Evolutionary conservation across 257 asterid species (phyloP).

Genomic region (Nemophila menziesii): DNA sequence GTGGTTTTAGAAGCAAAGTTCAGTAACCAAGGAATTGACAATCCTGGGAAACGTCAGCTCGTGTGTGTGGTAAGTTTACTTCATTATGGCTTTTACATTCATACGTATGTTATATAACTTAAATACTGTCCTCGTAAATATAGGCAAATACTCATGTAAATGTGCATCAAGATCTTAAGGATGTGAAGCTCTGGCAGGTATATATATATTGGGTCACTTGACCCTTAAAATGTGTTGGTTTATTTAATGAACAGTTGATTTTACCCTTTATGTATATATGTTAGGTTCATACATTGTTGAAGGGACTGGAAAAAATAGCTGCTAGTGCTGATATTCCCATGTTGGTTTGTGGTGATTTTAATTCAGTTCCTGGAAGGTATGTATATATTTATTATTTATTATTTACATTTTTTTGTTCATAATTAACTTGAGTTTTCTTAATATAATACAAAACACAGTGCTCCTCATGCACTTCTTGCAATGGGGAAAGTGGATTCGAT

Average conservation of each 20-base stretch:
- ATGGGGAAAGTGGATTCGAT: conserved; percentile 90
- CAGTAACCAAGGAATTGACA: conserved; percentile 65
- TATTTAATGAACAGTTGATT: conserved; percentile 11
- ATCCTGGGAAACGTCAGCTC: conserved; percentile 85
- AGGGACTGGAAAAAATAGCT: conserved; percentile 95
- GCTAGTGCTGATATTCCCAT: conserved; percentile 89
- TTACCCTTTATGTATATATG: conserved; percentile 8
- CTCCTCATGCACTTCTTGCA: conserved; percentile 94
- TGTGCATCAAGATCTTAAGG: conserved; percentile 78
- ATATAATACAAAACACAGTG: conserved; percentile 47
- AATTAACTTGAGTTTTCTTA: neutral
- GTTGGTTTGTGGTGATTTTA: conserved; percentile 97
- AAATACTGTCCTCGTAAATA: conserved; percentile 16
- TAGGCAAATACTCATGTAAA: conserved; percentile 97
- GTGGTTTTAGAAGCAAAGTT: conserved; percentile 91
- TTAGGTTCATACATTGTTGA: conserved; percentile 84
- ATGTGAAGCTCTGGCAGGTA: conserved; percentile 99
- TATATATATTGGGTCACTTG: conserved; percentile 2
- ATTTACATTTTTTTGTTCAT: neutral
- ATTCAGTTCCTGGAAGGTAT: conserved; percentile 88
- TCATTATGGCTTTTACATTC: neutral
- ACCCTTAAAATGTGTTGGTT: conserved; percentile 3
- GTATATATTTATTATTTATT: conserved; percentile 6
- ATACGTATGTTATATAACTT: conserved; percentile 10
- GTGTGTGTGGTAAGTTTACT: conserved; percentile 76